Evolutionary conservation across 176 grass and related monocot genomes (phyloP).

Genomic region (Guadua angustifolia): DNA sequence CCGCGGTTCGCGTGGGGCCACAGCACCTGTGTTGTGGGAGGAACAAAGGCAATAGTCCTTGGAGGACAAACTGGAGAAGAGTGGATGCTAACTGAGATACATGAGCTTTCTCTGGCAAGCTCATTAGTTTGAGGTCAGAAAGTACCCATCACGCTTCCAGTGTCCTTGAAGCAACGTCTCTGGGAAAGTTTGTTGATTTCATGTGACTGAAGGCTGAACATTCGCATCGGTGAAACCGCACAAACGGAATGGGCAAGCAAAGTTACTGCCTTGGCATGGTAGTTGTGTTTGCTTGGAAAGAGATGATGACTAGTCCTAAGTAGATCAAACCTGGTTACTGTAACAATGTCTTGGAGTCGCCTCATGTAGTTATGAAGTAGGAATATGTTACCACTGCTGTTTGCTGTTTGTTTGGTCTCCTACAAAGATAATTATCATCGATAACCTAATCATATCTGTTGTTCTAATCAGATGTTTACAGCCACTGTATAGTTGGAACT

Average conservation of each 20-base stretch:
- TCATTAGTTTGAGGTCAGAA: slow-evolving; percentile 52
- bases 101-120: slow-evolving; percentile 77
- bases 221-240: background rate
- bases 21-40: slow-evolving; percentile 85
- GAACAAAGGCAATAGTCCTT: slow-evolving; percentile 84
- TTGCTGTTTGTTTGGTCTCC: slow-evolving; percentile 37
- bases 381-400: slow-evolving; percentile 32
- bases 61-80: slow-evolving; percentile 97
- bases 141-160: background rate
- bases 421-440: slow-evolving; percentile 14
- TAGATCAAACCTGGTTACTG: slow-evolving; percentile 26
- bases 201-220: background rate
- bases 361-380: slow-evolving; percentile 43
- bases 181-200: background rate
- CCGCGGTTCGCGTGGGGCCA: slow-evolving; percentile 95
- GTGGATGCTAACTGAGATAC: slow-evolving; percentile 83
- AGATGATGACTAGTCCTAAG: background rate
- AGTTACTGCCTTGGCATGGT: slow-evolving; percentile 7
- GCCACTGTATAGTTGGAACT: slow-evolving; percentile 32
- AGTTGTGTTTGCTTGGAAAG: slow-evolving; percentile 30
- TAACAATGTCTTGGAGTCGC: background rate
- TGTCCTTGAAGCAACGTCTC: background rate
- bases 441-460: slow-evolving; percentile 42
- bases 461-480: slow-evolving; percentile 45
- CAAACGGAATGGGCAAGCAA: slow-evolving; percentile 6